Percentiles rank a stretch among this genome's conserved stretches.
Evolutionary conservation across 2,329 filamentous ascomycete species (phyloP).

Genomic region (Fusarium illudens): DNA sequence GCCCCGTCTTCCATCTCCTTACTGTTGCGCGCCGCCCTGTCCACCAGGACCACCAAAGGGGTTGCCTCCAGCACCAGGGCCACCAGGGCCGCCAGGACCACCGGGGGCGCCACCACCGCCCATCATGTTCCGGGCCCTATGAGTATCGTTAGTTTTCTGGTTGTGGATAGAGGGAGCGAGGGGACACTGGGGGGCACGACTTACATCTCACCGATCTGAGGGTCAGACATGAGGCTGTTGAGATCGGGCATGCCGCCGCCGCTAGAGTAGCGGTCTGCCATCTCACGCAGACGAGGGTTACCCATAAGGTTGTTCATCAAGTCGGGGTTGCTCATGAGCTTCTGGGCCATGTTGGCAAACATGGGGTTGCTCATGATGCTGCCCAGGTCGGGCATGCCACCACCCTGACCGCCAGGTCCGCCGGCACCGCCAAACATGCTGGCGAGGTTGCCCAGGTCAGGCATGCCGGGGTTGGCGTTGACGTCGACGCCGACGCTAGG

Average conservation of each 20-base stretch:
- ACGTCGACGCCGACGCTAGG: conserved; percentile 61
- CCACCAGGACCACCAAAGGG: conserved; percentile 43
- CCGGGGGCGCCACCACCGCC: conserved; percentile 45
- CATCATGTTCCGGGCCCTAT: conserved; percentile 59
- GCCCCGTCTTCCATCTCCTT: conserved; percentile 24
- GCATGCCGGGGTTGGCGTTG: conserved; percentile 62
- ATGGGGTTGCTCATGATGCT: conserved; percentile 97
- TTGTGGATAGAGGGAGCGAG: background rate
- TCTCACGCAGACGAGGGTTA: conserved; percentile 87
- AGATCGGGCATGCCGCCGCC: conserved; percentile 92
- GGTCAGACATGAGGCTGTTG: conserved; percentile 86
- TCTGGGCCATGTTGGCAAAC: conserved; percentile 97
- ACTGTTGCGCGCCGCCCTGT: conserved; percentile 41
- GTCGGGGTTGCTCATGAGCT: conserved; percentile 95
- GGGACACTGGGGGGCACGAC: conserved; percentile 47
- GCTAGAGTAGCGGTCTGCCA: conserved; percentile 81
- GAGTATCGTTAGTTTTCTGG: background rate
- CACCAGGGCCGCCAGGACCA: conserved; percentile 48
- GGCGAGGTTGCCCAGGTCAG: conserved; percentile 74
- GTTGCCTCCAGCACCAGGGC: conserved; percentile 33
- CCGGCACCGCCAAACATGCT: conserved; percentile 74
- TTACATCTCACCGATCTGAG: conserved; percentile 91
- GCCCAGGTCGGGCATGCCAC: conserved; percentile 87
- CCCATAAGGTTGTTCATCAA: conserved; percentile 92
- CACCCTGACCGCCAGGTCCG: conserved; percentile 67